phyloP scores from a whole-genome alignment of 1,139 yeast genomes.

The Geotrichum siamense region DNA sequence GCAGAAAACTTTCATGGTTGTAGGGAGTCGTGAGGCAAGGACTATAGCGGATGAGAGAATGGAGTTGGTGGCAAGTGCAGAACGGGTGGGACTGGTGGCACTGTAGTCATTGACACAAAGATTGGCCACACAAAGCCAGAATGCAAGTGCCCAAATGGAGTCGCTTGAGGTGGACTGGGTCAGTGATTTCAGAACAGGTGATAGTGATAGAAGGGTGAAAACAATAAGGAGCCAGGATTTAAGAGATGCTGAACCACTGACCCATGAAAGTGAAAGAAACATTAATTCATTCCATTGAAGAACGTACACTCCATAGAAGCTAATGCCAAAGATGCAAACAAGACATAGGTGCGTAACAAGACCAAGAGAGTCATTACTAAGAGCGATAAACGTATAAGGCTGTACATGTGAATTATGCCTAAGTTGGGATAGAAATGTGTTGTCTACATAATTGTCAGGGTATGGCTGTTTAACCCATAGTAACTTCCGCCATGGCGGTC shows the following conservation, averaged over 20 bases:
- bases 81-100: slow-evolving; percentile 32
- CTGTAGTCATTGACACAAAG: slow-evolving; percentile 61
- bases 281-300: slow-evolving; percentile 11
- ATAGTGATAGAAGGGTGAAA: slow-evolving; percentile 63
- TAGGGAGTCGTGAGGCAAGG: slow-evolving; percentile 70
- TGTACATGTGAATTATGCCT: slow-evolving; percentile 70
- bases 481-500: slow-evolving; percentile 64
- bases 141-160: slow-evolving; percentile 88
- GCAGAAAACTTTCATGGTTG: slow-evolving; percentile 73
- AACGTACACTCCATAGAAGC: slow-evolving; percentile 47
- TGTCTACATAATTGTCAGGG: slow-evolving; percentile 87
- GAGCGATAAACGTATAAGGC: slow-evolving; percentile 54
- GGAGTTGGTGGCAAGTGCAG: slow-evolving; percentile 74
- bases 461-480: slow-evolving; percentile 83
- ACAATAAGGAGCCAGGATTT: slow-evolving; percentile 65
- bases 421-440: slow-evolving; percentile 68
- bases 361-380: slow-evolving; percentile 61
- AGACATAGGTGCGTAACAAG: slow-evolving; percentile 60
- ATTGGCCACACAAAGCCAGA: slow-evolving; percentile 66
- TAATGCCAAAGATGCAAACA: slow-evolving; percentile 51
- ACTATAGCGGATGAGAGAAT: slow-evolving; percentile 84
- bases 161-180: slow-evolving; percentile 88
- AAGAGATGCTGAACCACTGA: slow-evolving; percentile 30
- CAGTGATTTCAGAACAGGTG: slow-evolving; percentile 84
- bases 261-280: slow-evolving; percentile 13